Conservation (phyloP, 495 filamentous ascomycete species). For the Talaromyces borbonicus region DNA sequence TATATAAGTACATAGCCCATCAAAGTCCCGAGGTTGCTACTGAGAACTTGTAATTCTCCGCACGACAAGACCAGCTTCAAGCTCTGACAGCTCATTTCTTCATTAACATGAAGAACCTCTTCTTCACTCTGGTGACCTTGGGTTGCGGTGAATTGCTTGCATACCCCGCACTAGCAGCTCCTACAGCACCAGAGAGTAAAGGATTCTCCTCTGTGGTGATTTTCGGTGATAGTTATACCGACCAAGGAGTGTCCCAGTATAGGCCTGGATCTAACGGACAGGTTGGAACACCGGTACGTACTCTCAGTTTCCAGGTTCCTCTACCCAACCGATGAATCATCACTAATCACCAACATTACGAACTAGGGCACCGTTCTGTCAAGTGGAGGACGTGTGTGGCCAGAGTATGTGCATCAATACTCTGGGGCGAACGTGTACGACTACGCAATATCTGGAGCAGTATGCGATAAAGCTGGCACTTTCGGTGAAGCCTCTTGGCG, state of each 20-base stretch:
- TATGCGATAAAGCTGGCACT: background rate
- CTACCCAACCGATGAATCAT: background rate
- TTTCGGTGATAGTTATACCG: background rate
- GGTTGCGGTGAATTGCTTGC: background rate
- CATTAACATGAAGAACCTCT: background rate
- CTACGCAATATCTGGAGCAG: background rate
- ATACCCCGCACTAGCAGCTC: background rate
- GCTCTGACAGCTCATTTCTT: background rate
- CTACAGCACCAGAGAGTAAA: background rate
- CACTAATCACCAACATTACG: background rate
- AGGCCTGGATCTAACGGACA: background rate
- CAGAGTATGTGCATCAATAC: background rate
- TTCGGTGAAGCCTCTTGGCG: background rate
- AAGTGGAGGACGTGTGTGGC: background rate
- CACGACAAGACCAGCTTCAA: background rate
- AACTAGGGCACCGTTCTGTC: background rate
- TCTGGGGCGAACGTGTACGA: background rate
- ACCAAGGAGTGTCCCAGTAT: background rate
- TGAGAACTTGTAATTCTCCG: background rate
- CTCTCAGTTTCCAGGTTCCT: background rate
- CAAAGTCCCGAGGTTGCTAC: background rate
- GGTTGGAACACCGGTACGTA: background rate
- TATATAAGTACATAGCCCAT: background rate
- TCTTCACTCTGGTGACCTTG: background rate
- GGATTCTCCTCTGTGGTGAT: background rate